Base-by-base conservation (phyloP, 169 alveolate genomes). In the Theileria parva region DNA sequence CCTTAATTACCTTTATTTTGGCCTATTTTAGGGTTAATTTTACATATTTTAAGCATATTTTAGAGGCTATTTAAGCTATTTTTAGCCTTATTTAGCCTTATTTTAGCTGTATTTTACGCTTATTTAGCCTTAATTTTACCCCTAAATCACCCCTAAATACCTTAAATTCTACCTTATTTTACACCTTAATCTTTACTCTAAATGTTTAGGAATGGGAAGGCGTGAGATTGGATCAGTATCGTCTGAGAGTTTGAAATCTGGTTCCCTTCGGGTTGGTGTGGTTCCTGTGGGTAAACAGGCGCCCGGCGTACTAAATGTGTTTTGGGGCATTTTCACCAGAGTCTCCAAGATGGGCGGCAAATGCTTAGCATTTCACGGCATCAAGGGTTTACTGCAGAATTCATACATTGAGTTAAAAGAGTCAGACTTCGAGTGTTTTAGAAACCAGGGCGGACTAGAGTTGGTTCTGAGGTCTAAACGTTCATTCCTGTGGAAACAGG, bases 371-470 rank as follows among this genome's bases (percentile, higher is more conserved):
- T 96, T 95, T 68, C 91, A 93, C 68, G 96, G 96, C 0, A 88
- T 94, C 48, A 79, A 87, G 61, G 99, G 99, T 7, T 91, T 97
- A 69, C 77, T 95, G 66, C 92, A 93, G 63, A 97, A 98, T 25
- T 79, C 94, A 30, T 94, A 92, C 85, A 85, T 96, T 28, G 92
- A 92, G 74, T 87, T 97, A 57, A 89, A 94, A 17, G 95, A 89
- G 32, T 93, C 93, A 37, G 96, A 96, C 65, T 92, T 98, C 27
- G 94, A 94, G 48, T 91, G 89, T 60, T 95, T 93, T 86, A 88
- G 94, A 60, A 98, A 98, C 85, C 98, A 95, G 73, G 99, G 99
- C 48, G 99, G 99, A 28, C 92, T 94, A 60, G 99, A 96, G 79
- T 90, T 96, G 68, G 91, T 97, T 23, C 98, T 97, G 37, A 78